Conservation (phyloP, 257 asterid species). For the Lantana camara region DNA sequence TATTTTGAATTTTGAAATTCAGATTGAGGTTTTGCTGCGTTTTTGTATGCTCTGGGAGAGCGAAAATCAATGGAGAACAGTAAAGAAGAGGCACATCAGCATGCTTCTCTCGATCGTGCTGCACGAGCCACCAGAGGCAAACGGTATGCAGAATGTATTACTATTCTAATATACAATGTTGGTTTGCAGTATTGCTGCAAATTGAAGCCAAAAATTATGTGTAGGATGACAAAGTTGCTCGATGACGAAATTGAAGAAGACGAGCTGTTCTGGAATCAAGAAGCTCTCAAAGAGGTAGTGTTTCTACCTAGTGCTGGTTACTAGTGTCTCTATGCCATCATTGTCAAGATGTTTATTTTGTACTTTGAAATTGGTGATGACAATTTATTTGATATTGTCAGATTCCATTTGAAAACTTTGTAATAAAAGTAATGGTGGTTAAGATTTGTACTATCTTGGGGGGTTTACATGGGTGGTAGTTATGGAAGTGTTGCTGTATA, state of each 20-base stretch:
- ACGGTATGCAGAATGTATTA: conserved; percentile 46
- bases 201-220: conserved; percentile 24
- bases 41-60: conserved; percentile 16
- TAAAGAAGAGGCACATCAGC: conserved; percentile 46
- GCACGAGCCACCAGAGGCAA: conserved; percentile 92
- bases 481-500: background rate
- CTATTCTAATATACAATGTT: conserved; percentile 15
- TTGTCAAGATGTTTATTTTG: conserved; percentile 1
- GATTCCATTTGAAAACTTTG: background rate
- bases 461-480: conserved; percentile 4
- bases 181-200: background rate
- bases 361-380: conserved; percentile 12
- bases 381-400: background rate
- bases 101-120: conserved; percentile 65
- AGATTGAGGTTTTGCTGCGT: background rate
- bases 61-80: conserved; percentile 46
- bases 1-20: conserved; percentile 2
- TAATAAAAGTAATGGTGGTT: background rate
- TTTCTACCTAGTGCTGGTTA: background rate
- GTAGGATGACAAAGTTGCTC: conserved; percentile 85
- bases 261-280: conserved; percentile 92
- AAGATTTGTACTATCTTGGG: background rate
- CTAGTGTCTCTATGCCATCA: conserved; percentile 2
- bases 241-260: conserved; percentile 92
- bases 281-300: conserved; percentile 87